Evolutionary conservation across 2,329 filamentous ascomycete species (phyloP).

Genomic region (Alternaria viburni): DNA sequence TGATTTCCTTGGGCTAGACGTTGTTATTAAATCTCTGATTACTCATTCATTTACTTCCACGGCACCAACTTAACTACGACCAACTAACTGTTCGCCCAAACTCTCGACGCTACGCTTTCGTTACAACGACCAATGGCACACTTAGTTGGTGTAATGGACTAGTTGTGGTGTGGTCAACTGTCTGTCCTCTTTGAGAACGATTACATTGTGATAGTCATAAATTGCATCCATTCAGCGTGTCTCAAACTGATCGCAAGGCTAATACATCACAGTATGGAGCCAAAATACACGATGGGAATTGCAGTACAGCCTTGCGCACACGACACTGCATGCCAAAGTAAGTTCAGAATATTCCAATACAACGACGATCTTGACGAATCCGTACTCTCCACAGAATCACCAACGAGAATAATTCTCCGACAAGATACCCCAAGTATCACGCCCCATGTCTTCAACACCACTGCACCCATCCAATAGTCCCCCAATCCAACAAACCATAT

Average conservation of each 20-base stretch:
- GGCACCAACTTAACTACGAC: not conserved
- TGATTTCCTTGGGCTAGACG: not conserved
- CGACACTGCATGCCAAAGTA: not conserved
- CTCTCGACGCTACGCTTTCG: not conserved
- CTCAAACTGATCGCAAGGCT: not conserved
- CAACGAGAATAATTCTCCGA: not conserved
- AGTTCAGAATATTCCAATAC: not conserved
- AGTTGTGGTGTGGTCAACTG: not conserved
- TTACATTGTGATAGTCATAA: not conserved
- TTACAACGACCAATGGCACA: not conserved
- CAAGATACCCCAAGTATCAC: not conserved
- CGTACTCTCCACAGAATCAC: not conserved
- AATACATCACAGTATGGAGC: not conserved
- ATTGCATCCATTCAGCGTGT: fast-evolving
- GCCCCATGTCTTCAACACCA: not conserved
- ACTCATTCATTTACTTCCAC: not conserved
- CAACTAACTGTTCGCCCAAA: not conserved
- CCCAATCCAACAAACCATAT: not conserved
- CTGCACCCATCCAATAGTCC: not conserved
- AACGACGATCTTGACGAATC: not conserved
- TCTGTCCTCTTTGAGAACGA: not conserved
- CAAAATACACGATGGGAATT: not conserved
- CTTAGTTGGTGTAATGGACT: not conserved
- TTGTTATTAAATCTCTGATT: not conserved
- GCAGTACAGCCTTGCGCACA: not conserved